Conservation (phyloP, 2,329 filamentous ascomycete species). For the Zalaria obscura region DNA sequence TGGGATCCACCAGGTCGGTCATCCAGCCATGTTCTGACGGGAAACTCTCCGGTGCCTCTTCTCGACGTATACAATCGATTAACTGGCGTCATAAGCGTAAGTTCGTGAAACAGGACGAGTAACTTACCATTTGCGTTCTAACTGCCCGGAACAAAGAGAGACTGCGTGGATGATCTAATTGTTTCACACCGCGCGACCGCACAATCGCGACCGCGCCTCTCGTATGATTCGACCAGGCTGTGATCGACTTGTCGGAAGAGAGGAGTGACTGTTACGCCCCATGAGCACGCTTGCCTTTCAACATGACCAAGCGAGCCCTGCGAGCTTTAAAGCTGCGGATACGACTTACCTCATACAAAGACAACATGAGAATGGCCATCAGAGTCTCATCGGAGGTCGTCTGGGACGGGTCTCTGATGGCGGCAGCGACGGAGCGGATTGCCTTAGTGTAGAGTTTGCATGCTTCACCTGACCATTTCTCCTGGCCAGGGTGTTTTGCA, state of each 20-base stretch:
- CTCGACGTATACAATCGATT: slow-evolving; percentile 4
- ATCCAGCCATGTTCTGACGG: slow-evolving; percentile 2
- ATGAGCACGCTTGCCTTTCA: background rate
- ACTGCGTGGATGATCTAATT: slow-evolving; percentile 11
- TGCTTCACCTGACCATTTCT: background rate
- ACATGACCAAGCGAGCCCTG: background rate
- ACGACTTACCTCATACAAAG: slow-evolving; percentile 41
- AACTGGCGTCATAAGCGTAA: background rate
- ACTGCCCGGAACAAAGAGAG: slow-evolving; percentile 3
- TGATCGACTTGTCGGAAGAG: slow-evolving; percentile 26
- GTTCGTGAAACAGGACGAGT: background rate
- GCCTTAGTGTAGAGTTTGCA: slow-evolving; percentile 2
- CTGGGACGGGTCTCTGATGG: slow-evolving; percentile 35
- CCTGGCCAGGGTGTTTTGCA: slow-evolving; percentile 2
- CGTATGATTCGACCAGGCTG: slow-evolving; percentile 43
- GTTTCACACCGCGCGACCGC: slow-evolving; percentile 25
- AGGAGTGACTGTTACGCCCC: slow-evolving; percentile 1
- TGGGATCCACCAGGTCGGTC: background rate
- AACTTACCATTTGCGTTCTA: slow-evolving; percentile 1
- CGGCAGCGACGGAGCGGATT: slow-evolving; percentile 25
- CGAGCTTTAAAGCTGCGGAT: background rate
- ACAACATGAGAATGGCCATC: slow-evolving; percentile 44
- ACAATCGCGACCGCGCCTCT: slow-evolving; percentile 46
- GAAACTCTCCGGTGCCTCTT: slow-evolving; percentile 1
- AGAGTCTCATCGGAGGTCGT: slow-evolving; percentile 43